Conservation (phyloP, 805 yeast species). For the Barnettozyma californica region DNA sequence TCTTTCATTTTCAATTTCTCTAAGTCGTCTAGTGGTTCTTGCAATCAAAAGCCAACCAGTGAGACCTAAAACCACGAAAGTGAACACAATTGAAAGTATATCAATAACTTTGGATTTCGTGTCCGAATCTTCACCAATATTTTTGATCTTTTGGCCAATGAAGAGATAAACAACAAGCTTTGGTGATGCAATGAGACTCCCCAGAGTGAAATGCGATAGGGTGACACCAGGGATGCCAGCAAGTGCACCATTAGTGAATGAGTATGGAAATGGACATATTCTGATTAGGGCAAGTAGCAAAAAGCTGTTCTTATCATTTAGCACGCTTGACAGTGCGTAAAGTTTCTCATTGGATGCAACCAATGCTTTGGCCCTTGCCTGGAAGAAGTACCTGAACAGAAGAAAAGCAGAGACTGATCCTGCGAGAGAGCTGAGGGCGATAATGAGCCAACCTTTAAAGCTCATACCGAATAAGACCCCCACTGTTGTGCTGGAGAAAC, state of each 20-base stretch:
- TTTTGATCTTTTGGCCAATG: conserved; percentile 69
- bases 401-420: conserved; percentile 79
- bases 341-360: conserved; percentile 59
- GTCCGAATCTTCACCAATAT: conserved; percentile 57
- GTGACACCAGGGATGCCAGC: conserved; percentile 80
- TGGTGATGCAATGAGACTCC: conserved; percentile 75
- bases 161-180: conserved; percentile 72
- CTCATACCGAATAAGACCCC: conserved; percentile 85
- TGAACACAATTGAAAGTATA: conserved; percentile 50
- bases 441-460: conserved; percentile 66
- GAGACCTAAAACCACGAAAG: conserved; percentile 46
- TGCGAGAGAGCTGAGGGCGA: conserved; percentile 60
- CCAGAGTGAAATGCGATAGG: conserved; percentile 55
- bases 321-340: conserved; percentile 66
- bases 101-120: conserved; percentile 53
- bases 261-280: conserved; percentile 89
- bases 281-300: conserved; percentile 66
- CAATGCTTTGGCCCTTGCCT: conserved; percentile 51
- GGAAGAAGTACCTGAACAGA: conserved; percentile 55
- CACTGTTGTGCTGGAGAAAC: conserved; percentile 55
- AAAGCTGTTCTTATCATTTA: conserved; percentile 66
- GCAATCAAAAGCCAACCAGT: conserved; percentile 67
- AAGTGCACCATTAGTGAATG: conserved; percentile 86
- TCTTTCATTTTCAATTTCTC: conserved; percentile 26
- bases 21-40: conserved; percentile 37